Conservation (phyloP, 768 basidiomycete genomes). For the Tylopilus rubrobrunneus region DNA sequence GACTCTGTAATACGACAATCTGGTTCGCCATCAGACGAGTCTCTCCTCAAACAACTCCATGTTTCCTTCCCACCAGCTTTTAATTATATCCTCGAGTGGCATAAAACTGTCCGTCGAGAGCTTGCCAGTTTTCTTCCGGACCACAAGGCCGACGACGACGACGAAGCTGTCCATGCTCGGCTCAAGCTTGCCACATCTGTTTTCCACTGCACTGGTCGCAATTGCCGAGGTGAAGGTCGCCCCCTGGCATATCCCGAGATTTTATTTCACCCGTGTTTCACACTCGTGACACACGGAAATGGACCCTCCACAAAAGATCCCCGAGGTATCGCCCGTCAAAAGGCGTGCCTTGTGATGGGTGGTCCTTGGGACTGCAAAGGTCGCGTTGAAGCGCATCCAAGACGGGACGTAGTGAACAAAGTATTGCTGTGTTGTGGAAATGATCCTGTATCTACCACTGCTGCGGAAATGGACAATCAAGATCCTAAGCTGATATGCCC, state of each 20-base stretch:
- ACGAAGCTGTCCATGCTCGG: conserved; percentile 12
- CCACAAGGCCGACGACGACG: conserved; percentile 16
- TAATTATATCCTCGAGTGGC: conserved; percentile 24
- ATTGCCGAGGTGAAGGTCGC: conserved; percentile 13
- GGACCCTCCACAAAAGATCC: conserved; percentile 19
- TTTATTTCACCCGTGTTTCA: conserved; percentile 29
- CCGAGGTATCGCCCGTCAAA: conserved; percentile 17
- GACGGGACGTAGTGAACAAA: conserved; percentile 10
- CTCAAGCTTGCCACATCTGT: conserved; percentile 29
- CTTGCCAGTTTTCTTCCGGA: conserved; percentile 26
- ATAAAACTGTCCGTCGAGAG: conserved; percentile 22
- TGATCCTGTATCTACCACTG: conserved; percentile 22
- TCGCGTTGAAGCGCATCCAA: conserved; percentile 21
- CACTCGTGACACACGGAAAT: conserved; percentile 1
- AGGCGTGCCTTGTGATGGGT: conserved; percentile 23
- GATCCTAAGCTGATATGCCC: conserved; percentile 16
- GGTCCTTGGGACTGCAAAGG: conserved; percentile 20
- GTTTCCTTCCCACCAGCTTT: conserved; percentile 14
- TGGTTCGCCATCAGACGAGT: conserved; percentile 1
- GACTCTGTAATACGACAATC: conserved; percentile 26
- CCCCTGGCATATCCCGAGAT: conserved; percentile 24
- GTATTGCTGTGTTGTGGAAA: conserved; percentile 18
- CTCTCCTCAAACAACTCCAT: conserved; percentile 15
- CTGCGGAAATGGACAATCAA: conserved; percentile 25
- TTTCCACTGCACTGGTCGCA: conserved; percentile 20